phyloP scores from a whole-genome alignment of 75 land plant genomes.

The Cryptomeria japonica region DNA sequence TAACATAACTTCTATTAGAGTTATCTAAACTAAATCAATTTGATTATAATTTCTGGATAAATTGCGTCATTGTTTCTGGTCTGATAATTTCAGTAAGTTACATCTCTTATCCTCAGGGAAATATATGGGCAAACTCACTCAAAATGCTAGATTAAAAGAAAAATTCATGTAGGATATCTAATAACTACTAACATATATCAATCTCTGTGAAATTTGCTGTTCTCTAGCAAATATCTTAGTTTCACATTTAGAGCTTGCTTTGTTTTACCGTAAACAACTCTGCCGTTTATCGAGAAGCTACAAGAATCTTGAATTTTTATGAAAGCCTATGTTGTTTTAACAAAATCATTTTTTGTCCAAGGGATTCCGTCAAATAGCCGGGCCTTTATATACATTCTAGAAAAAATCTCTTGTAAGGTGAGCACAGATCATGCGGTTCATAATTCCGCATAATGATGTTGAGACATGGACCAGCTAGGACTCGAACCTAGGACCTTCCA shows the following conservation, averaged over 20 bases:
- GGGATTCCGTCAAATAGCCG: background rate
- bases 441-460: background rate
- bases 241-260: background rate
- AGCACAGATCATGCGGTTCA: background rate
- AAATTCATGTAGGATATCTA: background rate
- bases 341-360: background rate
- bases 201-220: background rate
- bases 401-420: background rate
- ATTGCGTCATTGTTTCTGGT: background rate
- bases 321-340: background rate
- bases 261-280: background rate
- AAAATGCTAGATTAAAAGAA: background rate
- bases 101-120: background rate
- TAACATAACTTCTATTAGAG: background rate
- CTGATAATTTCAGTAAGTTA: background rate
- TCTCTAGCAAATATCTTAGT: background rate
- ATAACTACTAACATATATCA: background rate
- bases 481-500: too few species aligned
- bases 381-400: background rate
- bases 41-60: background rate
- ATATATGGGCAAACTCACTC: background rate
- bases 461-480: too few species aligned
- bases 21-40: background rate
- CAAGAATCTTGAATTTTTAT: background rate
- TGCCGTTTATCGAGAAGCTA: background rate